phyloP scores from a whole-genome alignment of 2,329 filamentous ascomycete species.

The Calycina herbarum region DNA sequence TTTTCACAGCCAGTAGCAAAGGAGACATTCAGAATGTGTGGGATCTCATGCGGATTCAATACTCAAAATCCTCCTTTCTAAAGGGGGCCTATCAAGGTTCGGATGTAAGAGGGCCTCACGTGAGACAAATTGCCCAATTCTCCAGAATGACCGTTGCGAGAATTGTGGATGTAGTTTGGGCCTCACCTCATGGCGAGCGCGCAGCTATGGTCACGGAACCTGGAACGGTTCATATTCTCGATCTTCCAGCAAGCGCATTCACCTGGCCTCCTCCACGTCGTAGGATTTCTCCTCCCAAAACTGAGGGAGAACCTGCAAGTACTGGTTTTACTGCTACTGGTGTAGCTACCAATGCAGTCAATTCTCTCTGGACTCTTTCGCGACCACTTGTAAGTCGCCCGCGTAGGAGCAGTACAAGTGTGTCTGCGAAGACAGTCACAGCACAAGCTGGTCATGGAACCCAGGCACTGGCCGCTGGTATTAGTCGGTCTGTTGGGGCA shows the following conservation, averaged over 20 bases:
- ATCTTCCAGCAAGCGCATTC: constrained; percentile 79
- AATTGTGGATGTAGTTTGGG: constrained; percentile 89
- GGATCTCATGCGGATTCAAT: constrained; percentile 70
- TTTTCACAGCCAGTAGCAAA: constrained; percentile 79
- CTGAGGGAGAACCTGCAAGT: constrained; percentile 42
- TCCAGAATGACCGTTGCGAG: constrained; percentile 88
- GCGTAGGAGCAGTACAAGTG: constrained; percentile 36
- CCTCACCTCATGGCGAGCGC: constrained; percentile 75
- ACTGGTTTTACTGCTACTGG: constrained; percentile 47
- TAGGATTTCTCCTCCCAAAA: constrained; percentile 26
- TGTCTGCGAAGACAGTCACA: constrained; percentile 35
- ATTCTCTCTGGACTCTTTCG: constrained; percentile 36
- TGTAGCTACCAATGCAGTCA: constrained; percentile 38
- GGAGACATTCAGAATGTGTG: constrained; percentile 82
- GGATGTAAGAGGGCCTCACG: constrained; percentile 50
- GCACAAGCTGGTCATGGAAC: constrained; percentile 66
- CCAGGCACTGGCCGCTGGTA: constrained; percentile 70
- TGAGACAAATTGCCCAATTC: constrained; percentile 85
- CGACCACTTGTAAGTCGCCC: constrained; percentile 36
- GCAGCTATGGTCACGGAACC: constrained; percentile 89
- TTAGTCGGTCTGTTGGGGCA: constrained; percentile 70
- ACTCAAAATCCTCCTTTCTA: constrained; percentile 61
- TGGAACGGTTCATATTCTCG: constrained; percentile 91
- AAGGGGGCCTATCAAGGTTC: constrained; percentile 49
- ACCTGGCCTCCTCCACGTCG: constrained; percentile 79